Percentiles rank a stretch among this genome's conserved stretches.
Conservation (phyloP, 2,329 filamentous ascomycete genomes). For the Parascedosporium putredinis region DNA sequence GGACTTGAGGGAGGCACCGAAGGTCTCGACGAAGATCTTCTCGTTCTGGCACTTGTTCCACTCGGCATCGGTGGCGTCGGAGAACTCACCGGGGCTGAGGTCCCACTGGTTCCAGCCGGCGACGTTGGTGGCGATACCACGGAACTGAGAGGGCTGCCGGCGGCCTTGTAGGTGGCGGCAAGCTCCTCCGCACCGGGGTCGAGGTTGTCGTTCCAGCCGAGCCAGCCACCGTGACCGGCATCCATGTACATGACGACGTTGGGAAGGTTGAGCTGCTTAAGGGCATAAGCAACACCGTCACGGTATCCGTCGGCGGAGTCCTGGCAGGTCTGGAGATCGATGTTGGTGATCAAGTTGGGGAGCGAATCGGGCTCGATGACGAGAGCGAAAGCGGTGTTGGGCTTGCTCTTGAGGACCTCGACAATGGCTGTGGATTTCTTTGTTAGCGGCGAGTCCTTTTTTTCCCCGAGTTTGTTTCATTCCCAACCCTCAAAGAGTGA, state of each 20-base stretch:
- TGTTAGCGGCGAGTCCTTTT: constrained; percentile 11
- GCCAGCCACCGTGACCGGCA: constrained; percentile 54
- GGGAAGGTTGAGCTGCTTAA: constrained; percentile 43
- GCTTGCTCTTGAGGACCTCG: constrained; percentile 39
- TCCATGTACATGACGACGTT: constrained; percentile 57
- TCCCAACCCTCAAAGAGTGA: no score
- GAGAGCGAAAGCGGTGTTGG: constrained; percentile 34
- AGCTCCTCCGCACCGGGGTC: constrained; percentile 28
- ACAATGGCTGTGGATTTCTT: constrained; percentile 27
- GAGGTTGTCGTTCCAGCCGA: constrained; percentile 53
- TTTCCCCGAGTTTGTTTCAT: no score
- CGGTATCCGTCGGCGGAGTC: constrained; percentile 43
- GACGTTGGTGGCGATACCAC: constrained; percentile 28
- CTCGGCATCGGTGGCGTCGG: constrained; percentile 29
- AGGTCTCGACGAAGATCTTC: constrained; percentile 30
- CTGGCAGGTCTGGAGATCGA: constrained; percentile 41
- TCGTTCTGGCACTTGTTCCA: constrained; percentile 32
- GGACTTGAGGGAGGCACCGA: constrained; percentile 25
- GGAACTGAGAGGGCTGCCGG: constrained; percentile 26
- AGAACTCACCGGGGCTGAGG: constrained; percentile 26
- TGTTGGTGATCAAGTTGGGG: constrained; percentile 53
- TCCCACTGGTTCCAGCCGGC: constrained; percentile 31
- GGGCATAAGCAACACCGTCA: constrained; percentile 43
- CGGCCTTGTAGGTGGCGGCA: constrained; percentile 26
- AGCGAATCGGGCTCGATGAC: constrained; percentile 51